Base-by-base conservation (phyloP, 2,329 filamentous ascomycete genomes). In the Remersonia thermophila region DNA sequence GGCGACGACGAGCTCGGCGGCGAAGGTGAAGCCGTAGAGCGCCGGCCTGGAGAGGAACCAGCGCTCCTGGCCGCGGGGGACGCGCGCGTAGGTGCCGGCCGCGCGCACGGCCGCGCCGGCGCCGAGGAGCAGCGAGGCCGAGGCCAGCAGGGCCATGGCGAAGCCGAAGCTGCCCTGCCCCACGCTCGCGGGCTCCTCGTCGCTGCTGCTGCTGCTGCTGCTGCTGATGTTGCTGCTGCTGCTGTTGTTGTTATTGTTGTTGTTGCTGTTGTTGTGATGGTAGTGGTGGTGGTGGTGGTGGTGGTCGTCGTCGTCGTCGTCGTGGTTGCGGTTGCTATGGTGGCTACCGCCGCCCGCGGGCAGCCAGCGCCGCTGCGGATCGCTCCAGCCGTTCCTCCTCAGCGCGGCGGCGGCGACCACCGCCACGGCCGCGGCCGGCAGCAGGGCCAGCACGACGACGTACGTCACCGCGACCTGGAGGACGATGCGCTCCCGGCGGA, bases 21-120 rank as follows among this genome's bases (percentile, higher is more conserved):
- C 63, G 53, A 83, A 93, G 60, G 83, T 82, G 63, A 91, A 83
- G 51, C 76, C 59, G 61, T 91, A 94, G 62, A 85, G 93, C 50
- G 71, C 74, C 2, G 75, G 70, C 54, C 78, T 81, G 50, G 62
- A 64, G 50, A 84, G 71, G 54, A 78, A 91, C 69, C 77, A 82
- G 7, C 77, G 76, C 3, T 80, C 74, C 42, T 73, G 27, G 10
- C 31, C 61, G 38, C 50, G 47, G 3, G 64, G 71, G 29, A 66
- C 68, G 1, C 63, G 53, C 39, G 65, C 63, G 56, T 69, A 84
- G 29, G 53, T 60, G 1, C 70, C 71, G 11, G 68, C 80, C 20
- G 71, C 63, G 28, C 83, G 71, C 60, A 84, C 87, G 11, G 63
- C 62, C 2, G 83, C 80, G 20, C 83, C 83, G 7, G 87, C 60